Conservation (phyloP, 768 basidiomycete genomes). For the Lactarius sanguifluus region DNA sequence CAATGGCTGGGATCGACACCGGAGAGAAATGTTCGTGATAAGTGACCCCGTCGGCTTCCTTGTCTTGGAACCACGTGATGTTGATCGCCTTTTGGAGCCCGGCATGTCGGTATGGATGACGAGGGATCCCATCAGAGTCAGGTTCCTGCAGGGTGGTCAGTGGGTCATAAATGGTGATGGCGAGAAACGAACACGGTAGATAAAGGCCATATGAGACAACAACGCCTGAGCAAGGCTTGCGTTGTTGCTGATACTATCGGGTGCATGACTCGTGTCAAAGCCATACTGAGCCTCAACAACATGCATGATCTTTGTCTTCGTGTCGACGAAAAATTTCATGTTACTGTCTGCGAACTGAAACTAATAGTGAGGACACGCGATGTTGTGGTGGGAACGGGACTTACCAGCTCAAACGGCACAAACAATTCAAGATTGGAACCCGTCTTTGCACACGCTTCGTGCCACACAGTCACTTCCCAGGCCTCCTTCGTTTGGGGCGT, state of each 20-base stretch:
- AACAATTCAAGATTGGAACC: background rate
- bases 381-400: background rate
- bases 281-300: conserved; percentile 6
- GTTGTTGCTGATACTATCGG: conserved; percentile 7
- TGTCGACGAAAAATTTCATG: background rate
- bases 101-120: conserved; percentile 13
- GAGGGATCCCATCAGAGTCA: background rate
- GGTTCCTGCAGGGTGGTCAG: background rate
- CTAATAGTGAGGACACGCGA: background rate
- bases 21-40: conserved; percentile 11
- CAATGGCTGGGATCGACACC: conserved; percentile 3
- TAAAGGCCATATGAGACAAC: conserved; percentile 5
- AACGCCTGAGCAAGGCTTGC: background rate
- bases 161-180: background rate
- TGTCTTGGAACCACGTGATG: conserved; percentile 10
- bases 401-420: background rate
- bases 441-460: background rate
- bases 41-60: background rate
- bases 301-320: background rate
- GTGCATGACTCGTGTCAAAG: conserved; percentile 14
- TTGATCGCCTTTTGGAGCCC: conserved; percentile 19
- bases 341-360: background rate
- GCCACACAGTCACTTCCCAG: conserved; percentile 6
- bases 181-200: conserved; percentile 10
- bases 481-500: background rate